Evolutionary conservation across 176 grass and related monocot species (phyloP), one percentile per base, ranked within the genome.

Genomic region (Saccharum officinarum): DNA sequence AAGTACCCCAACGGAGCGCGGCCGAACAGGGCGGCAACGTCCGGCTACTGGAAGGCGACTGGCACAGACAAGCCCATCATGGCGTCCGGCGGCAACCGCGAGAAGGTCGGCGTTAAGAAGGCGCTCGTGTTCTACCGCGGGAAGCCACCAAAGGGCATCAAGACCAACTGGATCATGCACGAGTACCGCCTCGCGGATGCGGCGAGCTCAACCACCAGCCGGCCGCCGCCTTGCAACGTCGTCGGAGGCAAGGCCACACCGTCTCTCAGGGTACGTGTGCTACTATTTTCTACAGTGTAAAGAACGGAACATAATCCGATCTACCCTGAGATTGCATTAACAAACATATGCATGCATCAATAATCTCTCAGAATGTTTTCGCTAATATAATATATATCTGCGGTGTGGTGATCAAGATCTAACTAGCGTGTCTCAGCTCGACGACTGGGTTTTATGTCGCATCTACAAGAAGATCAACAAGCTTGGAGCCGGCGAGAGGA

Each of bases 131-230:
- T 98, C 93, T 98, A 98, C 87, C 63, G 91, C 39, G 96, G 96
- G 36, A 95, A 93, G 76, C 88, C 89, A 0, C 91, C 94, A 1
- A 97, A 86, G 65, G 94, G 94, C 8, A 41, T 89, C 28, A 99
- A 99, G 78, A 97, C 94, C 79, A 91, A 97, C 82, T 99, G 97
- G 97, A 99, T 99, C 88, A 99, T 99, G 97, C 97, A 99, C 76
- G 97, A 99, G 88, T 99, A 99, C 76, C 97, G 97, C 6, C 97
- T 99, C 70, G 84, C 64, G 38, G 86, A 62, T 84, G 84, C 16
- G 20, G 61, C 67, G 8, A 78, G 91, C 55, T 80, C 86, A 44
- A 4, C 37, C 12, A 46, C 3, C n/a, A 78, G 40, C 76, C 36
- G 34, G 64, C 82, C 76, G 38, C 46, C 10, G 28, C 66, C 69